phyloP scores from a whole-genome alignment of 768 basidiomycete species.

The Podaxis pistillaris region DNA sequence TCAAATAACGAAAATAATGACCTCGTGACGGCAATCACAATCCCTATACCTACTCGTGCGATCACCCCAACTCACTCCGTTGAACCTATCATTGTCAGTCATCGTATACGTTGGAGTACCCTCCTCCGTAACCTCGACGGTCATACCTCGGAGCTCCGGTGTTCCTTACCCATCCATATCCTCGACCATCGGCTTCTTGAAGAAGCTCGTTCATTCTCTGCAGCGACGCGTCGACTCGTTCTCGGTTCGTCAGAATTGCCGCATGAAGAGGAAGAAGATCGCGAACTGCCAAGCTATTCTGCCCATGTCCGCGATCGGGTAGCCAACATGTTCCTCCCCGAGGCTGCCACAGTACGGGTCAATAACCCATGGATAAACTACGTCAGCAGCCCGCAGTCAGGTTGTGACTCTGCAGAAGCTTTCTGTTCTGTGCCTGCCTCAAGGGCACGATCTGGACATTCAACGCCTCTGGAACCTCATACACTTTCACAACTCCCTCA shows the following conservation, averaged over 20 bases:
- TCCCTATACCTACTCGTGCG: slow-evolving; percentile 25
- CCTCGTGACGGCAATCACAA: slow-evolving; percentile 55
- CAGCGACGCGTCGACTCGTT: slow-evolving; percentile 74
- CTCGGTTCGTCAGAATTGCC: slow-evolving; percentile 31
- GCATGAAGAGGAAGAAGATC: slow-evolving; percentile 49
- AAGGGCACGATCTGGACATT: slow-evolving; percentile 30
- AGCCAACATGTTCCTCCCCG: slow-evolving; percentile 71
- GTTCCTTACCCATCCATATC: slow-evolving; percentile 86
- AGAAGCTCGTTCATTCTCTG: slow-evolving; percentile 72
- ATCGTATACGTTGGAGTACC: slow-evolving; percentile 81
- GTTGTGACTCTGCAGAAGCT: slow-evolving; percentile 2
- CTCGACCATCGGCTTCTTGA: slow-evolving; percentile 71
- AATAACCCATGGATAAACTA: slow-evolving; percentile 59
- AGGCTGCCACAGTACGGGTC: slow-evolving; percentile 59
- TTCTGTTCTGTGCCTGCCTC: slow-evolving; percentile 17
- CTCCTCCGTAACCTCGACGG: slow-evolving; percentile 85
- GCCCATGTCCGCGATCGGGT: slow-evolving; percentile 91
- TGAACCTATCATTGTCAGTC: slow-evolving; percentile 72
- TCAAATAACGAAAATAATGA: slow-evolving; percentile 34
- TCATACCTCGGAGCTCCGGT: slow-evolving; percentile 92
- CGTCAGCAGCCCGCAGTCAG: slow-evolving; percentile 29
- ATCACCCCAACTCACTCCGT: slow-evolving; percentile 70
- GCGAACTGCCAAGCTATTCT: slow-evolving; percentile 84
- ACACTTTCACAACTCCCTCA: slow-evolving; percentile 43
- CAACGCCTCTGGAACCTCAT: slow-evolving; percentile 38